Evolutionary conservation across 2,329 filamentous ascomycete species (phyloP), one percentile per base, ranked within the genome.

Genomic region (Grosmannia penicillata): DNA sequence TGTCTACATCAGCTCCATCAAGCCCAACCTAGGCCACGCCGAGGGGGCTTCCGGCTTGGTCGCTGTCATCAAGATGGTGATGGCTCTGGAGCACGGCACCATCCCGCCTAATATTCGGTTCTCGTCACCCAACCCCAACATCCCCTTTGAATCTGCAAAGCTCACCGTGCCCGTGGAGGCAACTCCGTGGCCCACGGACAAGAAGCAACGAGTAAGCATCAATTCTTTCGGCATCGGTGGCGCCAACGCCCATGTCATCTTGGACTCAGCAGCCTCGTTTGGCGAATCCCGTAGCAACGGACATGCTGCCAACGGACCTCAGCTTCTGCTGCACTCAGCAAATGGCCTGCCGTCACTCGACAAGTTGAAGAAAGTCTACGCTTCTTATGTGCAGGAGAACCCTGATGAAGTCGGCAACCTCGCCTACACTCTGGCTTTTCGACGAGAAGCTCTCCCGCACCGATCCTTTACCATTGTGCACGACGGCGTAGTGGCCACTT

Each of bases 21-120:
- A 31, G n/a, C 29, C 29, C 6, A 31, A 31, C 17, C 8, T 31
- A 9, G 29, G 29, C 29, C 29, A 31, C 10, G 9, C 17, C 6
- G 29, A 31, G n/a, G 17, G 17, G 6, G 29, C 18, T 5, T 19
- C 17, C 4, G 29, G 29, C 6, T 8, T 31, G 8, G 9, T 18
- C 4, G 14, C 18, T 7, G 7, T 56, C 2, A 47, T 57, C 18
- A 57, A 57, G 40, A 37, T 43, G 1, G 36, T 47, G 7, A 35
- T 51, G 48, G 11, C 43, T 15, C 29, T 31, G 17, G 17, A 21
- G n/a, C 29, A 31, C 17, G 8, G 43, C 3, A 25, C 43, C 3
- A 63, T 65, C 10, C 60, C 56, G 0, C 60, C 59, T 0, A 61
- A 55, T 15, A 57, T 61, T 29, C 56, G 62, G 36, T 61, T 57